phyloP scores from a whole-genome alignment of 768 basidiomycete genomes.

The Rhizopogon sp. region DNA sequence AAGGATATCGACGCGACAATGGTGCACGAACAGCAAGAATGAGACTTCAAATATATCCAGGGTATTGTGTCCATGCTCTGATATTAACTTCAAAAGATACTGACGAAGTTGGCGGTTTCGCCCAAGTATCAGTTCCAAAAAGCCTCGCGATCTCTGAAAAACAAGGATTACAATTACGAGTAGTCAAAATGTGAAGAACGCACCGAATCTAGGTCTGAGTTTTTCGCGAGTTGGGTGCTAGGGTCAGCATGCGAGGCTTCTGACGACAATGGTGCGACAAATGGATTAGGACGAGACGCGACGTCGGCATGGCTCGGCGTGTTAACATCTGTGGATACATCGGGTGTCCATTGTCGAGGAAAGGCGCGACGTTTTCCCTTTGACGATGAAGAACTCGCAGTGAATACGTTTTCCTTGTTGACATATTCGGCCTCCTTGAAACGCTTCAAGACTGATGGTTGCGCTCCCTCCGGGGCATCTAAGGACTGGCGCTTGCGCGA shows the following conservation, averaged over 20 bases:
- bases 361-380: constrained; percentile 1
- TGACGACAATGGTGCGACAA: constrained; percentile 2
- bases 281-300: constrained; percentile 9
- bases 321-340: constrained; percentile 18
- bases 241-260: not conserved
- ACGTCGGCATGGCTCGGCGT: constrained; percentile 3
- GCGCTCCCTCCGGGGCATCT: constrained; percentile 8
- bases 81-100: not conserved
- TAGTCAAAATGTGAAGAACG: not conserved
- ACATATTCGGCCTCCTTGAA: constrained; percentile 16
- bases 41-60: not conserved
- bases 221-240: not conserved
- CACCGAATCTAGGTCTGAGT: not conserved
- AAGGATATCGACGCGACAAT: constrained; percentile 9
- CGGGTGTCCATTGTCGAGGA: constrained; percentile 13
- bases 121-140: not conserved
- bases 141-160: not conserved
- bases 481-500: constrained; percentile 27
- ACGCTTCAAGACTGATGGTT: constrained; percentile 24
- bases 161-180: not conserved
- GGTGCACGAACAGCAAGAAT: not conserved
- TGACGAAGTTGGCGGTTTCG: not conserved
- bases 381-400: constrained; percentile 1
- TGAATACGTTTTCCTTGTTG: constrained; percentile 22
- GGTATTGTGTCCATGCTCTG: not conserved